Percentiles rank a stretch among this genome's conserved stretches.
Evolutionary conservation across 2,329 filamentous ascomycete species (phyloP).

Genomic region (Zasmidium citrigriseum): DNA sequence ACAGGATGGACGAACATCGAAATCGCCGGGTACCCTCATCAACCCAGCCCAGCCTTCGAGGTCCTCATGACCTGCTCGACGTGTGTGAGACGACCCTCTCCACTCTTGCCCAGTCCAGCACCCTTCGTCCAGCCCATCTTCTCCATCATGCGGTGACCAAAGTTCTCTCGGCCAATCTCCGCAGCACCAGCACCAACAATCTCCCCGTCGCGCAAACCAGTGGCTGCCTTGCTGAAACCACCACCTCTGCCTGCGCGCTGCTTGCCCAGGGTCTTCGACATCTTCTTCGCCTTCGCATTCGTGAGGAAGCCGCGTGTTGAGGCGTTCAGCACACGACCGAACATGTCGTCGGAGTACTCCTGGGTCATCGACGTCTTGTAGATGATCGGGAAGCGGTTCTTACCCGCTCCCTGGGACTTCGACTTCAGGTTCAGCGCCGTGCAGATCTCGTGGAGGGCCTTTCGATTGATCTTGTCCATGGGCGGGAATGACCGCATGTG

Average conservation of each 20-base stretch:
- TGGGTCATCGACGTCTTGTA: conserved; percentile 71
- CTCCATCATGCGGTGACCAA: conserved; percentile 82
- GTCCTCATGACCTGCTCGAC: conserved; percentile 86
- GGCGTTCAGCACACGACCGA: conserved; percentile 43
- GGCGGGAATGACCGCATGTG: conserved; percentile 75
- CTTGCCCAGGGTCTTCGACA: conserved; percentile 42
- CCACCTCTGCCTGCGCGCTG: conserved; percentile 17
- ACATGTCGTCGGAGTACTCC: conserved; percentile 57
- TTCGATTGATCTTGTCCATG: conserved; percentile 77
- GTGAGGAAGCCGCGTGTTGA: conserved; percentile 54
- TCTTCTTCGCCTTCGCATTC: conserved; percentile 24
- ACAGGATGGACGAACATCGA: too few species aligned
- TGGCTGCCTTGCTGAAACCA: conserved; percentile 41
- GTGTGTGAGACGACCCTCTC: conserved; percentile 86
- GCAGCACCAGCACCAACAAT: conserved; percentile 82
- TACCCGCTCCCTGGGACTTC: conserved; percentile 75
- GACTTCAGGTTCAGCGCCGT: conserved; percentile 76
- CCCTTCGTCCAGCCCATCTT: conserved; percentile 97
- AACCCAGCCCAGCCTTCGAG: conserved; percentile 78
- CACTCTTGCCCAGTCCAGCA: conserved; percentile 74
- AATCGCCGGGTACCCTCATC: neutral
- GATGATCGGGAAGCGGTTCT: conserved; percentile 73
- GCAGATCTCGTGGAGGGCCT: conserved; percentile 77
- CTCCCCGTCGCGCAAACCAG: conserved; percentile 77
- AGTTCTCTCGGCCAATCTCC: conserved; percentile 80